Evolutionary conservation across 345 rosid species (phyloP).

Genomic region (Lepidium aucheri): DNA sequence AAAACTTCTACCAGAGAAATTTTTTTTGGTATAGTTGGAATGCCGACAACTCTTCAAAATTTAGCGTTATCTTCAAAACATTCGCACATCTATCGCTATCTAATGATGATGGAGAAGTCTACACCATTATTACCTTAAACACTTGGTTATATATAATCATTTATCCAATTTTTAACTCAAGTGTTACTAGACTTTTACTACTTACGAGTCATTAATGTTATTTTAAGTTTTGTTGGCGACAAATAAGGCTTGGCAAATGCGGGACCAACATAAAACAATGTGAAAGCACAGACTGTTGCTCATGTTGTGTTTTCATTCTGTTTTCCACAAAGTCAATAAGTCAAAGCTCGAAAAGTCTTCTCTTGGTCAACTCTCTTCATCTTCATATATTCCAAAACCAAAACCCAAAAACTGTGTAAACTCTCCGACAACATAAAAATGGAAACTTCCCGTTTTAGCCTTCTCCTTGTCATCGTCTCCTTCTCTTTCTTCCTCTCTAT

Average conservation of each 20-base stretch:
- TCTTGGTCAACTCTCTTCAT: constrained; percentile 9
- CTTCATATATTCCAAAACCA: background rate
- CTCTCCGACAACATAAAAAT: constrained; percentile 1
- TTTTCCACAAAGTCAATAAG: background rate
- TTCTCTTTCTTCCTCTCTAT: constrained; percentile 17
- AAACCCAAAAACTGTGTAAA: background rate
- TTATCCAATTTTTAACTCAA: background rate
- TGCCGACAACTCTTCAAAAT: too few species aligned
- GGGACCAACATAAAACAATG: background rate
- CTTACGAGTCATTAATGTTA: background rate
- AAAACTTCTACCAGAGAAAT: too few species aligned
- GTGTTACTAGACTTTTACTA: background rate
- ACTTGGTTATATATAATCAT: too few species aligned
- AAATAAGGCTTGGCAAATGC: background rate
- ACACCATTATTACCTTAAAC: background rate
- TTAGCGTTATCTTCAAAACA: too few species aligned
- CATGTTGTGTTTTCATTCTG: constrained; percentile 1
- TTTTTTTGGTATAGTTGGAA: too few species aligned
- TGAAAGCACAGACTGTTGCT: background rate
- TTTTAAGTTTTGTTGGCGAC: background rate
- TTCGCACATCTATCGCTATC: too few species aligned
- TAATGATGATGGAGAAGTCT: background rate
- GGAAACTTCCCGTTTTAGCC: constrained; percentile 13
- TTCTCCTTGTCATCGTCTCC: background rate
- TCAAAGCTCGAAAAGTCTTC: background rate